Evolutionary conservation across 2,329 filamentous ascomycete species (phyloP).

Genomic region (Elsinoe batatas): DNA sequence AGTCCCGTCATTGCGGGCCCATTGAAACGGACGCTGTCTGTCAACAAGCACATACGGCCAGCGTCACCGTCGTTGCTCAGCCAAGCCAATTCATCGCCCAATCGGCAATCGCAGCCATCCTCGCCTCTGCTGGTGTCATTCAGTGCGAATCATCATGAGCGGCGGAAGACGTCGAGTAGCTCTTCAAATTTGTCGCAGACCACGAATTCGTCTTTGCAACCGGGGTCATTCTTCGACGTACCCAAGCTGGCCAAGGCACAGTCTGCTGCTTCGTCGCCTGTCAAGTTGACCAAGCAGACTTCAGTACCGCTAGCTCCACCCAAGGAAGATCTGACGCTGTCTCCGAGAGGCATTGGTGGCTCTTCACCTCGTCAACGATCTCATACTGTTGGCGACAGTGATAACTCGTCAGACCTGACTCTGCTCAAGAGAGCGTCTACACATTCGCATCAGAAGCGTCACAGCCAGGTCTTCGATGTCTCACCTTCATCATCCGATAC

Average conservation of each 20-base stretch:
- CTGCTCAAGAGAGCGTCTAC: slow-evolving; percentile 50
- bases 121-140: slow-evolving; percentile 96
- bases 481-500: slow-evolving; percentile 97
- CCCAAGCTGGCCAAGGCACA: slow-evolving; percentile 48
- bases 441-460: slow-evolving; percentile 65
- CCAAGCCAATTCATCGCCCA: slow-evolving; percentile 79
- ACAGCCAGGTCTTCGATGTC: slow-evolving; percentile 91
- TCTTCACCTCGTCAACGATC: slow-evolving; percentile 64
- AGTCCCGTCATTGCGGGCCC: slow-evolving; percentile 75
- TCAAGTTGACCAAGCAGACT: slow-evolving; percentile 38
- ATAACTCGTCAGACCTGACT: slow-evolving; percentile 55
- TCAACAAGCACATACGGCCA: slow-evolving; percentile 69
- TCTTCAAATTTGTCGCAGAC: slow-evolving; percentile 77
- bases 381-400: slow-evolving; percentile 87
- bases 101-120: slow-evolving; percentile 69
- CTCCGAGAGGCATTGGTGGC: slow-evolving; percentile 24
- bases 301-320: slow-evolving; percentile 40
- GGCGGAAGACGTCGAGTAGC: slow-evolving; percentile 85
- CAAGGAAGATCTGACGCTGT: slow-evolving; percentile 29
- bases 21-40: slow-evolving; percentile 72
- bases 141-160: slow-evolving; percentile 71
- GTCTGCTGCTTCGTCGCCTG: slow-evolving; percentile 46
- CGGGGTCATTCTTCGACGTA: slow-evolving; percentile 58
- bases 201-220: slow-evolving; percentile 56
- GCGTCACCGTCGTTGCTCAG: slow-evolving; percentile 75